Conservation (phyloP, 768 basidiomycete species). For the Boletus sp. region DNA sequence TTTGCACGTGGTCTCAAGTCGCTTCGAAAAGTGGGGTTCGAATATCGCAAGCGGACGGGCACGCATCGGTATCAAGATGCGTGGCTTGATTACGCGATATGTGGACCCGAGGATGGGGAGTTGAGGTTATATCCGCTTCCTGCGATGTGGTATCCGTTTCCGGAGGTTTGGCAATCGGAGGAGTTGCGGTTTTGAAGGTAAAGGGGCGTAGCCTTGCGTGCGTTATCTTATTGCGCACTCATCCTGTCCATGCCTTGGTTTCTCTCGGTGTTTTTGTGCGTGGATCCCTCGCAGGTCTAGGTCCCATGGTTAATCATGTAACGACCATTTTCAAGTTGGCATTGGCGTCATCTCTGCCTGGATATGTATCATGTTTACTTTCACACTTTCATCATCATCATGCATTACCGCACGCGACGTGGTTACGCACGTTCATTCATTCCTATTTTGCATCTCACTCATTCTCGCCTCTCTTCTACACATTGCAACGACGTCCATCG, state of each 20-base stretch:
- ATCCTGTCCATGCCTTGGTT: background rate
- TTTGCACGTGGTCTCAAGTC: slow-evolving; percentile 33
- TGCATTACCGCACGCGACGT: slow-evolving; percentile 17
- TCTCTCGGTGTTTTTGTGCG: slow-evolving; percentile 2
- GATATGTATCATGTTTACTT: slow-evolving; percentile 7
- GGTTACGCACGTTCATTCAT: slow-evolving; percentile 12
- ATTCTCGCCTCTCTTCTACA: background rate
- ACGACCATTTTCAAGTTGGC: slow-evolving; percentile 6
- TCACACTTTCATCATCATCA: slow-evolving; percentile 6
- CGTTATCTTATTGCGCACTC: background rate
- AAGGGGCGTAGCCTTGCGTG: background rate
- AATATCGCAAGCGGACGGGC: slow-evolving; percentile 37
- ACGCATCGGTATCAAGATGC: slow-evolving; percentile 37
- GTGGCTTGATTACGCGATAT: slow-evolving; percentile 34
- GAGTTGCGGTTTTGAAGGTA: slow-evolving; percentile 21
- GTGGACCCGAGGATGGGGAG: slow-evolving; percentile 20
- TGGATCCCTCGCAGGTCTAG: slow-evolving; percentile 17
- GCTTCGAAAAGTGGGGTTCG: slow-evolving; percentile 33
- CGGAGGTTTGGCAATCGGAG: slow-evolving; percentile 35
- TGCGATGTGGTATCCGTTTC: slow-evolving; percentile 33
- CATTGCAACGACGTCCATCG: slow-evolving; percentile 5
- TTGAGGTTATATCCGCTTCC: slow-evolving; percentile 24
- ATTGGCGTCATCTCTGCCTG: background rate
- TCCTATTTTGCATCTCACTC: slow-evolving; percentile 14
- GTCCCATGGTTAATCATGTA: slow-evolving; percentile 17